A percentile compares a stretch with the other conserved stretches of the same genome.
These are phyloP conservation scores for Penicillium frequentans DNA, from an alignment of 2,329 filamentous ascomycete genomes.

Conservation along the genomic window DNA sequence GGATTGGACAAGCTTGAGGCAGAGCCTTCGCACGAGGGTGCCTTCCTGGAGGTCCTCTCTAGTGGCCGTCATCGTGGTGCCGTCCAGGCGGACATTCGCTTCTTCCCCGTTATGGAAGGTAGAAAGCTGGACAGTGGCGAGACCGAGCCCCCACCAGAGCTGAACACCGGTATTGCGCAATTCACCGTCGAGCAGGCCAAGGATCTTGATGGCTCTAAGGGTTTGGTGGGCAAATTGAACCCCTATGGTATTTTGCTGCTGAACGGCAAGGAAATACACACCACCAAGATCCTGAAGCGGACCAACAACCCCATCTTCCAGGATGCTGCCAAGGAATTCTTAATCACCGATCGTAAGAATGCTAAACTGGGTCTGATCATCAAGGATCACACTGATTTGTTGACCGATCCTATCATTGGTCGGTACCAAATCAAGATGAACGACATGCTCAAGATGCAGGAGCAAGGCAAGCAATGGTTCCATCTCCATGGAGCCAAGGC, in stretches of 20 bases:
- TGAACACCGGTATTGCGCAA: conserved; percentile 88
- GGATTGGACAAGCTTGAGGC: conserved; percentile 78
- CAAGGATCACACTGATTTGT: conserved; percentile 90
- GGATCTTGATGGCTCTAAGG: conserved; percentile 89
- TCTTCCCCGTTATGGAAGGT: conserved; percentile 87
- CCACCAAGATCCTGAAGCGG: conserved; percentile 88
- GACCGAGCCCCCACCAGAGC: conserved; percentile 76
- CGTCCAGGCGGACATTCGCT: conserved; percentile 79
- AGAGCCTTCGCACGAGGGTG: conserved; percentile 75
- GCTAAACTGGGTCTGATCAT: conserved; percentile 88
- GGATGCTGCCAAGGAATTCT: conserved; percentile 86
- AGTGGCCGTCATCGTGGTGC: conserved; percentile 83
- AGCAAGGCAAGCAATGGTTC: conserved; percentile 96
- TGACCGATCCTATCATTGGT: conserved; percentile 79
- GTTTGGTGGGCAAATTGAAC: conserved; percentile 84
- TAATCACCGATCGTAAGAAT: conserved; percentile 89
- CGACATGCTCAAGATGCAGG: conserved; percentile 86
- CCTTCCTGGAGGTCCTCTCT: conserved; percentile 78
- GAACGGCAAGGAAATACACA: conserved; percentile 88
- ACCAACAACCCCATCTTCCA: conserved; percentile 98
- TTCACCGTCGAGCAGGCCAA: conserved; percentile 96
- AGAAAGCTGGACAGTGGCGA: conserved; percentile 69
- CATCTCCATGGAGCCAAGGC: conserved; percentile 77
- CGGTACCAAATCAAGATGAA: conserved; percentile 95
- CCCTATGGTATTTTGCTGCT: conserved; percentile 86